Percentiles rank a stretch among this genome's conserved stretches.
Conservation (phyloP, 345 rosid species). For the Murraya paniculata region DNA sequence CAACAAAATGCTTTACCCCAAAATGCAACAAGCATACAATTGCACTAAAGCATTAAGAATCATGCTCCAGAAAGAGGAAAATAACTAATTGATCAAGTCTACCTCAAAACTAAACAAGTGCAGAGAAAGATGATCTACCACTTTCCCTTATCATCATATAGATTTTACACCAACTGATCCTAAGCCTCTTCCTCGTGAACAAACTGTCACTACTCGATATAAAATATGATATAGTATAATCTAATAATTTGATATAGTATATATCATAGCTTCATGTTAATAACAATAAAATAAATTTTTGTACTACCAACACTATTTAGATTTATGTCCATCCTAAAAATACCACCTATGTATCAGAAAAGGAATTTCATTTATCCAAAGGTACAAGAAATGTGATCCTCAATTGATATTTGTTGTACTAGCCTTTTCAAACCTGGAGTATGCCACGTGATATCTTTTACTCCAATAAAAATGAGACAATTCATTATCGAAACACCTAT, state of each 20-base stretch:
- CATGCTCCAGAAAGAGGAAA: background rate
- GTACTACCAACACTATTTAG: background rate
- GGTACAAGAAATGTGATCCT: background rate
- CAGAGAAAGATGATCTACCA: background rate
- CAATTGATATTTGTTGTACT: background rate
- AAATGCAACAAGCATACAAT: background rate
- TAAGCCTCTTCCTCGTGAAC: background rate
- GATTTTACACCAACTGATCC: background rate
- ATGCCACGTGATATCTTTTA: background rate
- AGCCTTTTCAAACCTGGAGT: too few relatives aligned
- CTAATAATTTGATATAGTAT: background rate
- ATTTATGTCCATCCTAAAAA: background rate
- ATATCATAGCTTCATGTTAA: background rate
- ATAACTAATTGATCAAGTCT: background rate
- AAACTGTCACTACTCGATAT: background rate
- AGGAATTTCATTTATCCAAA: background rate
- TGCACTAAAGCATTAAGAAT: background rate
- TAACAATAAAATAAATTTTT: background rate
- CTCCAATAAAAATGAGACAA: background rate
- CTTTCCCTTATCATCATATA: background rate
- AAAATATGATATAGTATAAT: background rate
- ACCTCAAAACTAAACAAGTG: background rate
- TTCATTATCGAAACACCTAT: too few relatives aligned
- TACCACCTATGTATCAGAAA: background rate
- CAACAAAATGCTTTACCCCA: background rate